phyloP scores from a whole-genome alignment of 176 grass and related monocot species.

The Musa beccarii region DNA sequence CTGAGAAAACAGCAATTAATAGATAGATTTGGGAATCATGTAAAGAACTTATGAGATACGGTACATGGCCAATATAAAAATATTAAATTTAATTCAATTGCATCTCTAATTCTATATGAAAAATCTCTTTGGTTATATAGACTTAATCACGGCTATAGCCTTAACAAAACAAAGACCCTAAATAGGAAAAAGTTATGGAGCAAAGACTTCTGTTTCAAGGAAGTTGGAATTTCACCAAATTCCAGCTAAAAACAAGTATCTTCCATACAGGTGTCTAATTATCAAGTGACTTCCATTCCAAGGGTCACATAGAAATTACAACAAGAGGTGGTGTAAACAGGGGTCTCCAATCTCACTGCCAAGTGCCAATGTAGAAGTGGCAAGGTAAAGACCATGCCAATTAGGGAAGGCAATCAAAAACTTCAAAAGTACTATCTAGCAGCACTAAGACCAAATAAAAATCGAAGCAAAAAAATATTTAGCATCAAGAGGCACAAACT shows the following conservation, averaged over 20 bases:
- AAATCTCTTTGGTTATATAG: background rate
- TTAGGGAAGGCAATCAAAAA: too few relatives aligned
- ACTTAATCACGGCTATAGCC: background rate
- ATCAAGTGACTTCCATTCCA: background rate
- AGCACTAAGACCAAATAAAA: background rate
- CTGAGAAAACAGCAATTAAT: too few relatives aligned
- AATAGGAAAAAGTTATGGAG: background rate
- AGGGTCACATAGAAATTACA: background rate
- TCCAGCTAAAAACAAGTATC: background rate
- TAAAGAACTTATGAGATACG: background rate
- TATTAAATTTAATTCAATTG: background rate
- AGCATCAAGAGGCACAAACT: background rate
- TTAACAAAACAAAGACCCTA: background rate
- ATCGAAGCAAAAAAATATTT: background rate
- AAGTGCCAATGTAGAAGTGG: too few relatives aligned
- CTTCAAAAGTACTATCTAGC: background rate
- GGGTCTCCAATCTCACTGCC: too few relatives aligned
- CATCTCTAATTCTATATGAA: background rate
- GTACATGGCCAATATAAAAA: background rate
- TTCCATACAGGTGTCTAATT: background rate
- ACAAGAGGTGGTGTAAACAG: background rate
- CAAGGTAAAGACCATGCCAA: too few relatives aligned
- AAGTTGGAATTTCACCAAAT: background rate
- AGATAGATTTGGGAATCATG: too few relatives aligned
- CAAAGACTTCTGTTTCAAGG: background rate